A percentile compares a stretch with the other conserved stretches of the same genome.
These are phyloP conservation scores for Aristolochia contorta DNA, from an alignment of 164 flowering plant species.

Conservation along the genomic window DNA sequence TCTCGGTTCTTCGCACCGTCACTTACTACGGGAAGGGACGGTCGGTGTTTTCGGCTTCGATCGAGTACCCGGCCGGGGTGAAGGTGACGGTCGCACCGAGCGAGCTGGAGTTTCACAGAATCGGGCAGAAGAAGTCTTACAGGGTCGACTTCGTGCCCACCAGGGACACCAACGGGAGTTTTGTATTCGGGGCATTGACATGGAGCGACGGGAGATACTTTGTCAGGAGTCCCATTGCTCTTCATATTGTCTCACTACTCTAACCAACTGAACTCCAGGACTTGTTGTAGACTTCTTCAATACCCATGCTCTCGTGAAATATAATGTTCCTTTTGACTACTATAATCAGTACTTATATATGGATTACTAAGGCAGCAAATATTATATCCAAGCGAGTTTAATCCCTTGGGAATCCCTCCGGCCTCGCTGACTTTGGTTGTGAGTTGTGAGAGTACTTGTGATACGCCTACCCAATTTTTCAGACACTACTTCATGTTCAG, in stretches of 20 bases:
- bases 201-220: slow-evolving; percentile 36
- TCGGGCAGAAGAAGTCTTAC: slow-evolving; percentile 37
- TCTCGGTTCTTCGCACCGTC: slow-evolving; percentile 38
- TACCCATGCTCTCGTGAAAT: no score
- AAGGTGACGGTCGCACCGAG: slow-evolving; percentile 26
- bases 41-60: slow-evolving; percentile 25
- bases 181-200: slow-evolving; percentile 43
- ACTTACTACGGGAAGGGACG: slow-evolving; percentile 39
- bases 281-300: no score
- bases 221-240: slow-evolving; percentile 43
- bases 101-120: slow-evolving; percentile 22
- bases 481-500: no score
- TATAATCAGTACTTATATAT: no score
- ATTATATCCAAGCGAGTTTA: no score
- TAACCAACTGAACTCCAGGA: no score
- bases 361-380: no score
- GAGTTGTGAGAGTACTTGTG: no score
- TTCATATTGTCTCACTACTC: slow-evolving; percentile 38
- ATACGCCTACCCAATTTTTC: no score
- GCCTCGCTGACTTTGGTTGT: no score
- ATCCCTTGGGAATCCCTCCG: no score
- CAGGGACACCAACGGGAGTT: slow-evolving; percentile 27
- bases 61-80: slow-evolving; percentile 36
- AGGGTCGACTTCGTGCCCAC: slow-evolving; percentile 29
- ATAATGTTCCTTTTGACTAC: no score